Evolutionary conservation across 306 rosid species (phyloP).

Genomic region (Pyrus pyrifolia): DNA sequence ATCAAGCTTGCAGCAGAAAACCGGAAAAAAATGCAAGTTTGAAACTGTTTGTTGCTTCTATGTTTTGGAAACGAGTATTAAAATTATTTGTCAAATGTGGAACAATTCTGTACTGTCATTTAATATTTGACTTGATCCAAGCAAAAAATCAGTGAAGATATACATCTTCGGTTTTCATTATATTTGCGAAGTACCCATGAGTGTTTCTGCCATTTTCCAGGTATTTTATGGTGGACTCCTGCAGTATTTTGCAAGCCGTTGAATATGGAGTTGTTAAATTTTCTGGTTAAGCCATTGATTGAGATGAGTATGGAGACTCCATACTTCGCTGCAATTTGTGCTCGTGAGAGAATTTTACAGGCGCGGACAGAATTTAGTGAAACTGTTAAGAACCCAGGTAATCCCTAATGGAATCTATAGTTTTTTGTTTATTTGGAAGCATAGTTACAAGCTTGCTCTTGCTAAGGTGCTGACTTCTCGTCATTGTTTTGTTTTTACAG

Average conservation of each 20-base stretch:
- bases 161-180: background rate
- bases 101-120: background rate
- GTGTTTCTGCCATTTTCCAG: constrained; percentile 38
- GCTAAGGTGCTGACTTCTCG: constrained; percentile 4
- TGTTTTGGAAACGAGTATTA: constrained; percentile 5
- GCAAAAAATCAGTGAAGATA: background rate
- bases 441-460: background rate
- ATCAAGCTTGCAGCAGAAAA: constrained; percentile 80
- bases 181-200: background rate
- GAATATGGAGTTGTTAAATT: constrained; percentile 56
- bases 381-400: constrained; percentile 65
- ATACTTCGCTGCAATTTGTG: constrained; percentile 89
- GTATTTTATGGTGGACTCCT: constrained; percentile 79
- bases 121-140: background rate
- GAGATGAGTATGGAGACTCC: constrained; percentile 90
- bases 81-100: background rate
- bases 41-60: constrained; percentile 11
- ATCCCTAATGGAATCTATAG: constrained; percentile 4
- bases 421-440: constrained; percentile 5
- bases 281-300: constrained; percentile 74
- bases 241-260: constrained; percentile 89
- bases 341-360: constrained; percentile 72
- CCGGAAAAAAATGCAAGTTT: constrained; percentile 84
- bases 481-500: constrained; percentile 37
- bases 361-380: constrained; percentile 61